Base-by-base conservation (phyloP, 768 basidiomycete species). In the Termitomyces heimii region DNA sequence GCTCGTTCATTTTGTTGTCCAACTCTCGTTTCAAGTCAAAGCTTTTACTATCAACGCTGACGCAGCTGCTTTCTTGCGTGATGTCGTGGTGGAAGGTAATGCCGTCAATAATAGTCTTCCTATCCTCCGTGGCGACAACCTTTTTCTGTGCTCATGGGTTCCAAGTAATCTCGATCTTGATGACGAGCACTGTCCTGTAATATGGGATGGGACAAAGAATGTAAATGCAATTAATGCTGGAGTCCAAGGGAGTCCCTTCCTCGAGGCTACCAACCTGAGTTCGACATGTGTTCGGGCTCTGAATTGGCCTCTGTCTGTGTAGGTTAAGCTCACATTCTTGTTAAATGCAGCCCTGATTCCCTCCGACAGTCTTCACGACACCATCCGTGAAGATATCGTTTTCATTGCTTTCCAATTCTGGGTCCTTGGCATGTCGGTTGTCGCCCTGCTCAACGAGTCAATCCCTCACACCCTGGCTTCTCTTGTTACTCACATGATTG, bases 331-430 rank as follows among this genome's bases (percentile, higher is more conserved):
- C 32, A 31, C 42, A 26, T 22, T n/a, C 9, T 14, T 37, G 42
- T 50, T 39, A 32, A 53, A 20, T 2, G 7, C n/a, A 39, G 26
- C 18, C 37, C 8, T 29, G 39, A 57, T 56, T 14, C 54, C 29
- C 48, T 54, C 26, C 22, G 56, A 26, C 60, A 91, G 88, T 24
- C 77, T 92, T 53, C 74, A 75, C 53, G 81, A 89, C 65, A 89
- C 88, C 29, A 81, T 88, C 67, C 84, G 89, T 28, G 88, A 91
- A 65, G 90, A 92, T 67, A 71, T 89, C 57, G 79, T 85, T 12
- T 91, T 91, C 69, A 83, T 92, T 40, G 77, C 78, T 6, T 92
- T 91, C 73, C 88, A 92, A 62, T 71, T 89, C 54, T 92, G 90
- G 89, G 83, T 89, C 6, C 73, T 90, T 16, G 87, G 85, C 31